These are phyloP conservation scores for Lolium perenne DNA, from an alignment of 176 grass and related monocot genomes.

Conservation along the genomic window DNA sequence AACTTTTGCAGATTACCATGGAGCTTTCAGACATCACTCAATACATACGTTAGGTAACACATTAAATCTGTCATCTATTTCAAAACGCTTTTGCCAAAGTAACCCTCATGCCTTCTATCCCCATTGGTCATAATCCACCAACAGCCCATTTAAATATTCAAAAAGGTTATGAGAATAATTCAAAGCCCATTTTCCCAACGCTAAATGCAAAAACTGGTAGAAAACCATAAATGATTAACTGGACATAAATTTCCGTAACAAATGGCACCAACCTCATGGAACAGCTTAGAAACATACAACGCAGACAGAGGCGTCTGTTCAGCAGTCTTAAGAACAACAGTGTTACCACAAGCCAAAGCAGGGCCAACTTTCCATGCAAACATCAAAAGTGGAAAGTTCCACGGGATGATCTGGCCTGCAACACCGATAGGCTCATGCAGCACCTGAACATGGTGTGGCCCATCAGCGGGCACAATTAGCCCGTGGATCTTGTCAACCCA, in stretches of 20 bases:
- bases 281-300: slow-evolving; percentile 64
- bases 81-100: not conserved
- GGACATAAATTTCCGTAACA: not conserved
- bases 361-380: slow-evolving; percentile 95
- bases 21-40: not conserved
- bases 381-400: slow-evolving; percentile 99
- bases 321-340: slow-evolving; percentile 85
- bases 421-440: slow-evolving; percentile 88
- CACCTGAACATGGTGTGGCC: slow-evolving; percentile 91
- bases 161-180: not conserved
- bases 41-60: not conserved
- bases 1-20: not conserved
- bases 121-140: not conserved
- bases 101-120: not conserved
- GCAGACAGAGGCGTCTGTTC: slow-evolving; percentile 96
- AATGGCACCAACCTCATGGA: slow-evolving; percentile 73
- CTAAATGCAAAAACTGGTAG: not conserved
- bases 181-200: not conserved
- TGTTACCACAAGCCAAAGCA: slow-evolving; percentile 90
- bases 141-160: not conserved
- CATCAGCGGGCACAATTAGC: slow-evolving; percentile 84
- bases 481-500: slow-evolving; percentile 98
- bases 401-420: slow-evolving; percentile 89
- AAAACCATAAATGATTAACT: not conserved
- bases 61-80: not conserved